phyloP scores from a whole-genome alignment of 139 green algal genomes.

The Cymbomonas tetramitiformis region DNA sequence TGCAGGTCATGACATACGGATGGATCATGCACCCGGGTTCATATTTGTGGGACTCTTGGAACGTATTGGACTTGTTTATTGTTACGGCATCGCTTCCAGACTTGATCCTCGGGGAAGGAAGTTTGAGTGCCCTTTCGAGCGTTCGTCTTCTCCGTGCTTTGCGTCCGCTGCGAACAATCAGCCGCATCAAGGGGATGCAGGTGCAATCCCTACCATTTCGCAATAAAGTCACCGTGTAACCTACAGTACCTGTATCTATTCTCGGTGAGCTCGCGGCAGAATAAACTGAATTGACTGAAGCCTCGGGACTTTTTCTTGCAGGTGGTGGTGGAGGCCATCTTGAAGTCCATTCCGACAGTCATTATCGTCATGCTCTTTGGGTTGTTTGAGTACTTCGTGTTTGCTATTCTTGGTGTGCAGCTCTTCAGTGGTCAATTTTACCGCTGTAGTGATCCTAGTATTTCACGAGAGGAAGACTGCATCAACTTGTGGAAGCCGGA shows the following conservation, averaged over 20 bases:
- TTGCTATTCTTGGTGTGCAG: constrained; percentile 67
- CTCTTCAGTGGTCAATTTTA: constrained; percentile 46
- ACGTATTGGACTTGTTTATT: constrained; percentile 53
- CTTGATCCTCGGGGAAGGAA: no score
- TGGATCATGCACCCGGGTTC: constrained; percentile 5
- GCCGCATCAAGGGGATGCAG: constrained; percentile 15
- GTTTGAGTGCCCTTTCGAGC: no score
- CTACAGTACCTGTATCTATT: no score
- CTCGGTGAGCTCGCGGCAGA: no score
- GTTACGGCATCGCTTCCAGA: no score
- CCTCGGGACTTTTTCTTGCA: no score
- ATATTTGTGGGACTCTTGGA: constrained; percentile 36
- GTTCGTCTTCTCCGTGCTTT: constrained; percentile 8
- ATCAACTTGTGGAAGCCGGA: no score
- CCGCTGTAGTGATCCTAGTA: constrained; percentile 53
- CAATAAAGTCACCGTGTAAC: no score
- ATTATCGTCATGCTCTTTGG: constrained; percentile 58
- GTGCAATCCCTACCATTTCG: no score
- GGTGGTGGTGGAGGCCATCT: constrained; percentile 47
- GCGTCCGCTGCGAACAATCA: constrained; percentile 13
- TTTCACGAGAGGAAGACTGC: constrained; percentile 36
- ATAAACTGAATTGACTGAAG: no score
- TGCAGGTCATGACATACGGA: constrained; percentile 26
- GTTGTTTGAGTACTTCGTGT: constrained; percentile 62
- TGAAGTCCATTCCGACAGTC: constrained; percentile 46